phyloP scores from a whole-genome alignment of 768 basidiomycete species.

The Austroboletus eburneus region DNA sequence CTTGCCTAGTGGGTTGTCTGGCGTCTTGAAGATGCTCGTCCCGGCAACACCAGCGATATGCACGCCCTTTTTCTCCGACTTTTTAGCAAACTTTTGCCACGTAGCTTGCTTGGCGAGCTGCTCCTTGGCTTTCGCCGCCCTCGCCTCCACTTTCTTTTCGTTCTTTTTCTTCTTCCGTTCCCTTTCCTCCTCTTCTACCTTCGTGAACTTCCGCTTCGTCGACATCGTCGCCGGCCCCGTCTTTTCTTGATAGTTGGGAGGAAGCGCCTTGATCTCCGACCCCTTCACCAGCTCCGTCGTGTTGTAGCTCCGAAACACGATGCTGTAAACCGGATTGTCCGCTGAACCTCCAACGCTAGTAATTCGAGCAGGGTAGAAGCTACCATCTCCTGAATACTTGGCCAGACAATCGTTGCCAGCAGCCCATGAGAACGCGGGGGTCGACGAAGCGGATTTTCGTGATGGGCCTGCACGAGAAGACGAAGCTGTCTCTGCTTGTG shows the following conservation, averaged over 20 bases:
- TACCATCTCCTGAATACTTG: conserved; percentile 79
- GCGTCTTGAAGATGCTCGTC: conserved; percentile 92
- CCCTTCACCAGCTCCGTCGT: conserved; percentile 81
- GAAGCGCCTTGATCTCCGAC: conserved; percentile 65
- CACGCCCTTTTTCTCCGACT: conserved; percentile 88
- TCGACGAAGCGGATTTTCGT: conserved; percentile 50
- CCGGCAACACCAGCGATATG: conserved; percentile 86
- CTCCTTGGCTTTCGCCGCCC: conserved; percentile 84
- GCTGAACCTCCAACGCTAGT: conserved; percentile 77
- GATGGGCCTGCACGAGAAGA: conserved; percentile 53
- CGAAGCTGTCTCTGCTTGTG: conserved; percentile 62
- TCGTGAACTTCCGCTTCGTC: conserved; percentile 74
- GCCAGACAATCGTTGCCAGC: conserved; percentile 86
- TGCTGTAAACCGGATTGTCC: conserved; percentile 81
- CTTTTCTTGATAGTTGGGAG: conserved; percentile 48
- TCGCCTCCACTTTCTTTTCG: conserved; percentile 85
- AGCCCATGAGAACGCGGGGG: conserved; percentile 56
- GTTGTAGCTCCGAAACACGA: conserved; percentile 90
- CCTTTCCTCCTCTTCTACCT: conserved; percentile 81
- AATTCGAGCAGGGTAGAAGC: conserved; percentile 88
- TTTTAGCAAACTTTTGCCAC: conserved; percentile 96
- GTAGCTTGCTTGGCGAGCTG: conserved; percentile 78
- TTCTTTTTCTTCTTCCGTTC: conserved; percentile 93
- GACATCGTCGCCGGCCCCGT: conserved; percentile 36
- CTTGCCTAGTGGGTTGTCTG: conserved; percentile 84